Percentiles rank a stretch among this genome's conserved stretches.
These are phyloP conservation scores for Colletotrichum sp. DNA, from an alignment of 2,329 filamentous ascomycete genomes.

Conservation along the genomic window DNA sequence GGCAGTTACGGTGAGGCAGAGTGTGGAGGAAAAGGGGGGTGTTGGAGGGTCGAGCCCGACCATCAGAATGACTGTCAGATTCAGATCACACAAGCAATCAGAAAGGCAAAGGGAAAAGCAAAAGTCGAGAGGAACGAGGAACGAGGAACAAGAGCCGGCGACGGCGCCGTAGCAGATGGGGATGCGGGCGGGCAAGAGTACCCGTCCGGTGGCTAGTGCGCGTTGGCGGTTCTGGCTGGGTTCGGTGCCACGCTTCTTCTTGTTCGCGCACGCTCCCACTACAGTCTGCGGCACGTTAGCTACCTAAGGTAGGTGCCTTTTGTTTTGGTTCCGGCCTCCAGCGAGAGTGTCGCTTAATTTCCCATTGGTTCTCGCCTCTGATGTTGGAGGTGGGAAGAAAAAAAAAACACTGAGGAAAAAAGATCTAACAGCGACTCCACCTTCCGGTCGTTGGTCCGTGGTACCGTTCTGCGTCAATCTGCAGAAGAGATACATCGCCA, in stretches of 20 bases:
- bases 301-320: not conserved
- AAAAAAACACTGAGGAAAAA: not conserved
- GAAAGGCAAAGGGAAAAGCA: not conserved
- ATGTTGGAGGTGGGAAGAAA: not conserved
- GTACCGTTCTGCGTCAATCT: not conserved
- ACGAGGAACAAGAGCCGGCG: not conserved
- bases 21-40: not conserved
- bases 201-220: constrained; percentile 8
- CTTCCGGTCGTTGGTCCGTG: not conserved
- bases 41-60: not conserved
- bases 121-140: not conserved
- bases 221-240: not conserved
- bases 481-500: not conserved
- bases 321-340: constrained; percentile 9
- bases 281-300: not conserved
- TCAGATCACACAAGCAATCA: not conserved
- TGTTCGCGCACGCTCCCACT: not conserved
- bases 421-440: not conserved
- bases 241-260: not conserved
- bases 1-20: not conserved
- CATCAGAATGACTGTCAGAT: not conserved
- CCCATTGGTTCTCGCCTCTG: not conserved
- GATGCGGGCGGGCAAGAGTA: not conserved
- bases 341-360: not conserved
- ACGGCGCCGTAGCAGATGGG: constrained; percentile 1